Conservation (phyloP, 140 eudicot genomes). For the Anethum foeniculum region DNA sequence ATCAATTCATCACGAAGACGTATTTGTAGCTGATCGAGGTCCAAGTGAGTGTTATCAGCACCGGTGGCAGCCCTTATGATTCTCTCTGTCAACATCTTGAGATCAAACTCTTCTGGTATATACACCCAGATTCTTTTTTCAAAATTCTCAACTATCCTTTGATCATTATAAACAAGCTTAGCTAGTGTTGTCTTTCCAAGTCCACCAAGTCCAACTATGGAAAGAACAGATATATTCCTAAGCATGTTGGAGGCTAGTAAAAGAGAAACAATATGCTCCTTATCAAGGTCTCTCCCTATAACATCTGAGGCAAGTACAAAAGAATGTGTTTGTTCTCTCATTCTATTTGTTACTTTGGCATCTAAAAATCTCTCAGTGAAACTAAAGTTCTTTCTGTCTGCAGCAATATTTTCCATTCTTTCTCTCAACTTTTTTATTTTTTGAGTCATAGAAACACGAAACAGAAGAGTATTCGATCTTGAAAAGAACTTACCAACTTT, state of each 20-base stretch:
- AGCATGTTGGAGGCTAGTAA: background rate
- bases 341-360: background rate
- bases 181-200: conserved; percentile 10
- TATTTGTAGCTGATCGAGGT: conserved; percentile 10
- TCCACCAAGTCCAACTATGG: conserved; percentile 13
- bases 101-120: conserved; percentile 6
- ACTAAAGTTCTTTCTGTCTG: conserved; percentile 15
- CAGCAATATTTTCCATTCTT: conserved; percentile 20
- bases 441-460: conserved; percentile 1
- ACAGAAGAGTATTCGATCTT: background rate
- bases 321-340: conserved; percentile 15
- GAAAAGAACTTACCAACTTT: conserved; percentile 11
- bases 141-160: conserved; percentile 4
- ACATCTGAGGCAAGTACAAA: conserved; percentile 16
- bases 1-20: background rate
- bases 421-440: conserved; percentile 3
- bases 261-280: conserved; percentile 7
- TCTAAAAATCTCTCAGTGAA: conserved; percentile 3
- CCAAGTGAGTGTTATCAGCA: conserved; percentile 1
- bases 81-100: conserved; percentile 5
- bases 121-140: conserved; percentile 9
- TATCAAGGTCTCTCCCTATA: conserved; percentile 16
- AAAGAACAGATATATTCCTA: background rate
- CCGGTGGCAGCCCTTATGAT: conserved; percentile 13
- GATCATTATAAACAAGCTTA: conserved; percentile 9